Percentiles rank a stretch among this genome's conserved stretches.
phyloP scores from a whole-genome alignment of 495 filamentous ascomycete species.

The Penicillium lagena region DNA sequence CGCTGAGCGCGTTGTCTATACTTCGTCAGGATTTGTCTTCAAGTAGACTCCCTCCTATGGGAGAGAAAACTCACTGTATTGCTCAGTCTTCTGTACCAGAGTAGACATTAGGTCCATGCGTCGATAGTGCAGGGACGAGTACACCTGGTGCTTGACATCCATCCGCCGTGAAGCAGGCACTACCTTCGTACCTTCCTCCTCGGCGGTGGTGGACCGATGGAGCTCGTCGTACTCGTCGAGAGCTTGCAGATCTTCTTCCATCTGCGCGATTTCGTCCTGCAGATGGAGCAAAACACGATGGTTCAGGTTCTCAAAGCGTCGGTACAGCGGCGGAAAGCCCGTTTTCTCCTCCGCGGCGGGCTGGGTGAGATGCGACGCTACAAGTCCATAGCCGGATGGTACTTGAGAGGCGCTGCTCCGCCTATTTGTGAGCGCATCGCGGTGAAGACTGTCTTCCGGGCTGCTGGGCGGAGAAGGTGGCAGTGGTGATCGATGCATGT shows the following conservation, averaged over 20 bases:
- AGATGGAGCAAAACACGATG: slow-evolving; percentile 80
- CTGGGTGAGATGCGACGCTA: slow-evolving; percentile 55
- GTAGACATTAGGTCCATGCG: slow-evolving; percentile 63
- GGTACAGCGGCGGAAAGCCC: slow-evolving; percentile 64
- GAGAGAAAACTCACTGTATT: slow-evolving; percentile 64
- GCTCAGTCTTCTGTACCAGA: slow-evolving; percentile 67
- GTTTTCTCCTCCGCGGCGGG: slow-evolving; percentile 23
- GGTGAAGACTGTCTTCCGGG: slow-evolving; percentile 28
- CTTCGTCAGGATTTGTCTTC: slow-evolving; percentile 1
- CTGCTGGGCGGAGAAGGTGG: slow-evolving; percentile 35
- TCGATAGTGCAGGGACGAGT: slow-evolving; percentile 65
- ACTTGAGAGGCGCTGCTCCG: slow-evolving; percentile 16
- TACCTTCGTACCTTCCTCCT: slow-evolving; percentile 39
- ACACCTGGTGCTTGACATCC: slow-evolving; percentile 52
- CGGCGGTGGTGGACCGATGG: slow-evolving; percentile 45
- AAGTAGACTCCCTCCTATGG: too few relatives aligned
- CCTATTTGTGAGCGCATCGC: slow-evolving; percentile 15
- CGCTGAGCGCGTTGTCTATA: slow-evolving; percentile 63
- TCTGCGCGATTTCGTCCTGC: slow-evolving; percentile 77
- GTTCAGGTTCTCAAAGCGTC: slow-evolving; percentile 78
- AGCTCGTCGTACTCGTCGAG: slow-evolving; percentile 70
- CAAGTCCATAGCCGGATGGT: slow-evolving; percentile 59
- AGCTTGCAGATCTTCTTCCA: slow-evolving; percentile 67
- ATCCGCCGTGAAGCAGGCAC: slow-evolving; percentile 59
- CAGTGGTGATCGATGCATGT: slow-evolving; percentile 20